Base-by-base conservation (phyloP, 768 basidiomycete species). In the Krasilnikovozyma curviuscula region DNA sequence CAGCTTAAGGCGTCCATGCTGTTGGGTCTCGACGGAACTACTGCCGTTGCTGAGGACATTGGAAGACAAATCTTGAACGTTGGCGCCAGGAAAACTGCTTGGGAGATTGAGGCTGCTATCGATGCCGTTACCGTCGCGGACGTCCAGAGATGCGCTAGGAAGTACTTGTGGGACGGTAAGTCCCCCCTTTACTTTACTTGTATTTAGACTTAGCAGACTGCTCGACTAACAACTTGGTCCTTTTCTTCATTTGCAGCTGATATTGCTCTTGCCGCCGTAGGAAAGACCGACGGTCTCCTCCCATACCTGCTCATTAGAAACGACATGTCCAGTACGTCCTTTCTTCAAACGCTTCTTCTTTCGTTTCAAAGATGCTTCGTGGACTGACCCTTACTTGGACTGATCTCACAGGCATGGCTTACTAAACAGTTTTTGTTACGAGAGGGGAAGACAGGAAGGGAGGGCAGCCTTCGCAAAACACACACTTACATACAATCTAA, bases 51-150 rank as follows among this genome's bases (percentile, higher is more conserved):
- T 29, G 93, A 98, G 70, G 93, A 98, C 60, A 88, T 97, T 66
- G 91, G 93, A n/a, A 71, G 89, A 58, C 91, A 95, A 63, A 73
- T 98, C 52, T 83, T 98, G 52, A 97, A 91, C 29, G 85, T 78
- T 54, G 93, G 93, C 47, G 78, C 72, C 55, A 72, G 93, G 59
- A 72, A 81, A 68, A 81, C 88, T 16, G 91, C 93, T 41, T 75
- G 79, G 64, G 85, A 98, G 68, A 86, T 89, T 55, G 93, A 95
- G 72, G 72, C 72, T 48, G 84, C 85, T 23, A 76, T 97, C 38
- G 86, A 97, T 62, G 79, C 81, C 21, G 85, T 98, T 47, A 78
- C 76, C 21, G 68, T 76, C 27, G 81, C 77, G 18, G 88, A 95
- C 64, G 86, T 98, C 66, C 80, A 81, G 71, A 75, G 84, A 16